phyloP scores from a whole-genome alignment of 2,329 filamentous ascomycete genomes.

The Lasiodiplodia gonubiensis region DNA sequence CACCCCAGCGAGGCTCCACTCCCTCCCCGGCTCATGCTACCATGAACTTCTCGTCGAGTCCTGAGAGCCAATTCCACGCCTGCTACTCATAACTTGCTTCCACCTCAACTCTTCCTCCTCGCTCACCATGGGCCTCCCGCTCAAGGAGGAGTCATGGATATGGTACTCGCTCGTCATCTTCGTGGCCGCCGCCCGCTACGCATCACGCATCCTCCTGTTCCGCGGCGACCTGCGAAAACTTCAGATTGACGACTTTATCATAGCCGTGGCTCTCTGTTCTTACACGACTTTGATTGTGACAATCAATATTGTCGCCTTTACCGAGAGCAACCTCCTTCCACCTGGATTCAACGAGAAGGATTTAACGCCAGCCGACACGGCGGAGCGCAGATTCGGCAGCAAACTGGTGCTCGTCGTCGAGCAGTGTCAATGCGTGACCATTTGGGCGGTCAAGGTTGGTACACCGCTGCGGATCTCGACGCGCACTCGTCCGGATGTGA shows the following conservation, averaged over 20 bases:
- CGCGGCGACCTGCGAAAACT: constrained; percentile 53
- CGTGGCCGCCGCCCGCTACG: constrained; percentile 48
- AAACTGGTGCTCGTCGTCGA: constrained; percentile 49
- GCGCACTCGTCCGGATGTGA: neutral
- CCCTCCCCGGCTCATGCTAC: constrained; percentile 16
- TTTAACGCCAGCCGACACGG: constrained; percentile 41
- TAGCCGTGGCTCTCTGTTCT: constrained; percentile 57
- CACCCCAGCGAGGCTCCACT: neutral
- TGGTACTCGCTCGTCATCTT: constrained; percentile 52
- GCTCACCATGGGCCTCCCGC: constrained; percentile 30
- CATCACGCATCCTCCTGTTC: constrained; percentile 53
- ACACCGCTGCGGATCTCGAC: neutral
- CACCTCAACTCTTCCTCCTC: neutral
- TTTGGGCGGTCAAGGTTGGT: constrained; percentile 42
- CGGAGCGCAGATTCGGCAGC: constrained; percentile 47
- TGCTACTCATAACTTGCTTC: constrained; percentile 25
- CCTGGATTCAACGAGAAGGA: constrained; percentile 52
- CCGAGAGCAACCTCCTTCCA: constrained; percentile 52
- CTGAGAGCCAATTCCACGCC: constrained; percentile 28
- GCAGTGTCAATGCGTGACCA: constrained; percentile 43
- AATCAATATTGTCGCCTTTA: constrained; percentile 51
- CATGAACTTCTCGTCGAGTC: constrained; percentile 28
- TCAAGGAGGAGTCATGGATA: constrained; percentile 54
- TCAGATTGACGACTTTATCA: constrained; percentile 64
- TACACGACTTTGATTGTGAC: constrained; percentile 58